A percentile compares a stretch with the other conserved stretches of the same genome.
These are phyloP conservation scores for Metarhizium anisopliae DNA, from an alignment of 2,329 filamentous ascomycete genomes.

Conservation along the genomic window DNA sequence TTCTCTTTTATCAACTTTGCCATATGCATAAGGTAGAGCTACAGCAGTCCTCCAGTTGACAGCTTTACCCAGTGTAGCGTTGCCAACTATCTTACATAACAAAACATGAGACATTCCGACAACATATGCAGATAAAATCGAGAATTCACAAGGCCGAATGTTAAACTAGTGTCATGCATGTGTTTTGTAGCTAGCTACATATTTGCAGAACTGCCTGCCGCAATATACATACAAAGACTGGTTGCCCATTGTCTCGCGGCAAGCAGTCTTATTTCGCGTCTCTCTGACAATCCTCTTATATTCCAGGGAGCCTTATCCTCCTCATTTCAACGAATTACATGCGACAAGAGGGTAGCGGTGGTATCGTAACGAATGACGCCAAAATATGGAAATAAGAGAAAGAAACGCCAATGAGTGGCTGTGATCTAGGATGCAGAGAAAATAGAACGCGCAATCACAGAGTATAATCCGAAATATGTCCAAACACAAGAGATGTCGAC, in stretches of 20 bases:
- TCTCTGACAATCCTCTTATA: neutral
- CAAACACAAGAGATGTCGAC: slow-evolving; percentile 18
- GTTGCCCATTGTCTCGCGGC: neutral
- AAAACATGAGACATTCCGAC: no score
- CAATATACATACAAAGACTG: slow-evolving; percentile 1
- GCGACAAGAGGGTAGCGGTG: slow-evolving; percentile 12
- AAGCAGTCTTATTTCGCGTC: neutral
- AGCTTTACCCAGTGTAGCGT: no score
- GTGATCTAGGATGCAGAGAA: slow-evolving; percentile 26
- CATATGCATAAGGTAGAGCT: no score
- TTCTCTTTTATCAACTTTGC: no score
- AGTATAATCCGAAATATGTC: slow-evolving; percentile 24
- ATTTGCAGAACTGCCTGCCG: neutral
- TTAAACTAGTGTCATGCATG: neutral
- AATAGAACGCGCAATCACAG: slow-evolving; percentile 14
- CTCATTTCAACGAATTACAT: slow-evolving; percentile 3
- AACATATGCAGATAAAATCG: neutral
- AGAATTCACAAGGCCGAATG: neutral
- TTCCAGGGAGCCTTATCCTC: neutral
- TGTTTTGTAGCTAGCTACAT: slow-evolving; percentile 8
- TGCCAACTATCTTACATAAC: no score
- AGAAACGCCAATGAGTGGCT: slow-evolving; percentile 20
- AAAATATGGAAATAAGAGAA: slow-evolving; percentile 11
- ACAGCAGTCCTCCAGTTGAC: no score
- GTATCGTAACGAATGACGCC: slow-evolving; percentile 9